Evolutionary conservation across 2,329 filamentous ascomycete species (phyloP), one percentile per base, ranked within the genome.

Genomic region (Penicillium sp.): DNA sequence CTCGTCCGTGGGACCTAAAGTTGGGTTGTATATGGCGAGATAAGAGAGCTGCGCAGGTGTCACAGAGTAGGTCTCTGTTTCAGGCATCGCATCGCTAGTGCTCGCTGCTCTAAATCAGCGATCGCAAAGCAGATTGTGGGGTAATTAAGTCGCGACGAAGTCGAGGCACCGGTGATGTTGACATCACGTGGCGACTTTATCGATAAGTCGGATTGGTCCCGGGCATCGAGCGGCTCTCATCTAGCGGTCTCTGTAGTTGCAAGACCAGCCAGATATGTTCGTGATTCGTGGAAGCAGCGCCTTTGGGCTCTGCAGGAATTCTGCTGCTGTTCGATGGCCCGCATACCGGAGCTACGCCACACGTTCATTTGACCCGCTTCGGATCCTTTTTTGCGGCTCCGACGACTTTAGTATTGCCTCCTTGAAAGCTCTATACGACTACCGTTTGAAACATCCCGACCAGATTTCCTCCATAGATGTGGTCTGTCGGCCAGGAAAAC

Each of bases 11-110:
- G 74, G 83, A 70, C 90, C 89, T 48, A 96, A 84, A 6, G 89
- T 87, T 37, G 96, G 95, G 76, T 96, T 98, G 83, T 96, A 99
- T 75, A 99, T 96, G 75, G 94, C 88, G 49, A 99, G 85, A 76
- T 95, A 98, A 70, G 91, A 90, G 33, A 98, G 86, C 73, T 91
- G 91, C 38, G 94, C 94, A 46, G 95, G 93, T 37, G 88, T 81
- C 65, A 90, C 76, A 57, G 73, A 75, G 42, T 70, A 65, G 64
- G 62, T 57, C 35, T 75, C 75, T 67, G 65, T 73, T 67, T 73
- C 73, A 70, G 74, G 69, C 78, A 80, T 80, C 58, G 71, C 75
- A 76, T 75, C 61, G 63, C 65, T 52, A 59, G 59, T 53, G 58
- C 60, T 52, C 57, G 58, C 52, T 55, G 53, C 49, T 59, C 59